Conservation (phyloP, 1,284 basidiomycete genomes). For the Cutaneotrichosporon dermatis region DNA sequence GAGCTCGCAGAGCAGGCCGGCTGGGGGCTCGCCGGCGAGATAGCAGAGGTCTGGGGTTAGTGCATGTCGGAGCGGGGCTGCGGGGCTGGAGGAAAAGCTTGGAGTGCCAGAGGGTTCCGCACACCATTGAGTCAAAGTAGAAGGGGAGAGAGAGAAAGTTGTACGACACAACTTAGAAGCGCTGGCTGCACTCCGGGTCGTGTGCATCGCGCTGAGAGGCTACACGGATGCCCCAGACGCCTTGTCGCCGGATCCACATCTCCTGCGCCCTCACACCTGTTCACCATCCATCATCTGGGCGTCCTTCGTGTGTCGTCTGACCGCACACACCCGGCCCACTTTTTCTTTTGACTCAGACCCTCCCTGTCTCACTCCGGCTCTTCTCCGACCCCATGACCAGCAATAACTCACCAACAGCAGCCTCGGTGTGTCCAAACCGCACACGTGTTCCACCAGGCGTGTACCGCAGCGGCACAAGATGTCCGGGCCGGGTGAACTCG, state of each 20-base stretch:
- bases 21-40: slow-evolving; percentile 69
- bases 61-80: neutral
- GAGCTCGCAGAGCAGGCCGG: slow-evolving; percentile 88
- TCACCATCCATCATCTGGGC: no score
- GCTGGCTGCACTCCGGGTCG: no score
- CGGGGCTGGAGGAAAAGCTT: no score
- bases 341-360: neutral
- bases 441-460: slow-evolving; percentile 76
- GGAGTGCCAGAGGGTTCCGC: no score
- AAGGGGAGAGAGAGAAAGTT: no score
- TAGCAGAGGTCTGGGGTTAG: slow-evolving; percentile 66
- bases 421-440: slow-evolving; percentile 91
- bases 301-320: no score
- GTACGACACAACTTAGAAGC: no score
- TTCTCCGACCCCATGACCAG: neutral
- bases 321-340: neutral
- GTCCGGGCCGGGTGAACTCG: slow-evolving; percentile 89
- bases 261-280: no score
- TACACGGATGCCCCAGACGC: no score
- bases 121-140: no score
- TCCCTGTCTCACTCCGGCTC: neutral
- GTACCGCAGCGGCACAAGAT: slow-evolving; percentile 88
- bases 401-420: slow-evolving; percentile 59
- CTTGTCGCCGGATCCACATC: no score
- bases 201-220: no score